phyloP scores from a whole-genome alignment of 2,329 filamentous ascomycete species.

The Arthrobotrys megalospora region DNA sequence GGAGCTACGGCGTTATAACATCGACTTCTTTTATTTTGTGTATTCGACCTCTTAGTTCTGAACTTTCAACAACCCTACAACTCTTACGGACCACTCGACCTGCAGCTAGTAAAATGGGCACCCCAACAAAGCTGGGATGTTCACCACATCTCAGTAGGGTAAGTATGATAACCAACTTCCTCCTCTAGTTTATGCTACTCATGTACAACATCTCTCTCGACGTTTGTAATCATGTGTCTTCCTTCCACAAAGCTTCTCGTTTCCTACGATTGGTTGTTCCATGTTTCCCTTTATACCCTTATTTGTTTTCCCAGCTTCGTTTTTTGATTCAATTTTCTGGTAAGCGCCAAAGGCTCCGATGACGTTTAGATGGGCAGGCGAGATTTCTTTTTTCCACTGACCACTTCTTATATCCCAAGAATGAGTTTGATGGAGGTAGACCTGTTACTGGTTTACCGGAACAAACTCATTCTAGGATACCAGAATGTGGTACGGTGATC shows the following conservation, averaged over 20 bases:
- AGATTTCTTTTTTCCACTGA: constrained; percentile 7
- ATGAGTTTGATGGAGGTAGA: constrained; percentile 52
- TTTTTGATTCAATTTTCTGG: constrained; percentile 30
- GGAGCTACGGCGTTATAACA: constrained; percentile 45
- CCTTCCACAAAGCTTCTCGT: not conserved
- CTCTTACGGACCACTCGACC: constrained; percentile 1
- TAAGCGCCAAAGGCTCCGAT: constrained; percentile 34
- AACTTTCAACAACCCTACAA: constrained; percentile 4
- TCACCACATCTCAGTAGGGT: constrained; percentile 35
- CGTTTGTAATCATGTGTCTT: not conserved
- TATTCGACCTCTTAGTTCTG: not conserved
- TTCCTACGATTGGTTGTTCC: not conserved
- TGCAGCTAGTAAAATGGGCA: not conserved
- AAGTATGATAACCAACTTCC: constrained; percentile 46
- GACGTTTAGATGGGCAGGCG: constrained; percentile 24
- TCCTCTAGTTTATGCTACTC: constrained; percentile 8
- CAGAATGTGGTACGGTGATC: not conserved
- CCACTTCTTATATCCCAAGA: not conserved
- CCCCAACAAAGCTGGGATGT: constrained; percentile 10
- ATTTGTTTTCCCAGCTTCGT: not conserved
- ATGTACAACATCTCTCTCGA: constrained; percentile 10
- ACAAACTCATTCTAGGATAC: constrained; percentile 33
- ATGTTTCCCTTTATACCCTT: constrained; percentile 23
- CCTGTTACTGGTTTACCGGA: constrained; percentile 35
- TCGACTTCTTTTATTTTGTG: not conserved